Conservation (phyloP, 306 rosid genomes). For the Cercis canadensis region DNA sequence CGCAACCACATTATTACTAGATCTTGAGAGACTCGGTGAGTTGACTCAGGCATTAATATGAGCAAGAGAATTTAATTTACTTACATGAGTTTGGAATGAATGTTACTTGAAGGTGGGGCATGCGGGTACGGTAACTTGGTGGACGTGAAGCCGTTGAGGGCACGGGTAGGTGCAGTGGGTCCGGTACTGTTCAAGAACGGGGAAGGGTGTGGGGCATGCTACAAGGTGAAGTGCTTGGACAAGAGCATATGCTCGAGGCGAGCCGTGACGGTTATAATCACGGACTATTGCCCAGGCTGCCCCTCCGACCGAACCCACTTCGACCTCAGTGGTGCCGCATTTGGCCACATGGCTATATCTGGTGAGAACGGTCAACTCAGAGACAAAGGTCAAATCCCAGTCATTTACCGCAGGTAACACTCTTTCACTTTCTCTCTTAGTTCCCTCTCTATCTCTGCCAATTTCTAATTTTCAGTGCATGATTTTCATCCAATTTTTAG, state of each 20-base stretch:
- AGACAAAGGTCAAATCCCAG: constrained; percentile 71
- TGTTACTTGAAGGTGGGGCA: constrained; percentile 71
- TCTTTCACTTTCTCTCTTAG: too few relatives aligned
- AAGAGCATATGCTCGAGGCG: constrained; percentile 68
- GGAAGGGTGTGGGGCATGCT: constrained; percentile 92
- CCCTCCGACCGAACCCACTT: constrained; percentile 71
- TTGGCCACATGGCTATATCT: constrained; percentile 78
- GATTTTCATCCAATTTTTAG: too few relatives aligned
- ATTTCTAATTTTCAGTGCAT: too few relatives aligned
- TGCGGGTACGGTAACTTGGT: constrained; percentile 88
- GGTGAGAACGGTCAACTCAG: constrained; percentile 73
- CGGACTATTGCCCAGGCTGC: constrained; percentile 92
- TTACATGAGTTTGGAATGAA: background rate
- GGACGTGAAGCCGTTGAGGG: constrained; percentile 84
- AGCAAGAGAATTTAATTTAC: background rate
- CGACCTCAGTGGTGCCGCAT: constrained; percentile 94
- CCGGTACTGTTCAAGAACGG: constrained; percentile 74
- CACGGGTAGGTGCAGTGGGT: constrained; percentile 89
- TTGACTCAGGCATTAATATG: background rate
- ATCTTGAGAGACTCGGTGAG: background rate
- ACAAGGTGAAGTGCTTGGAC: constrained; percentile 85
- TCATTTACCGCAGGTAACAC: constrained; percentile 69
- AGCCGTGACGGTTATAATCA: constrained; percentile 81
- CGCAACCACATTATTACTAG: background rate
- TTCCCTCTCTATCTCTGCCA: too few relatives aligned